Evolutionary conservation across 805 yeast species (phyloP).

Genomic region (Lipomyces sp.): DNA sequence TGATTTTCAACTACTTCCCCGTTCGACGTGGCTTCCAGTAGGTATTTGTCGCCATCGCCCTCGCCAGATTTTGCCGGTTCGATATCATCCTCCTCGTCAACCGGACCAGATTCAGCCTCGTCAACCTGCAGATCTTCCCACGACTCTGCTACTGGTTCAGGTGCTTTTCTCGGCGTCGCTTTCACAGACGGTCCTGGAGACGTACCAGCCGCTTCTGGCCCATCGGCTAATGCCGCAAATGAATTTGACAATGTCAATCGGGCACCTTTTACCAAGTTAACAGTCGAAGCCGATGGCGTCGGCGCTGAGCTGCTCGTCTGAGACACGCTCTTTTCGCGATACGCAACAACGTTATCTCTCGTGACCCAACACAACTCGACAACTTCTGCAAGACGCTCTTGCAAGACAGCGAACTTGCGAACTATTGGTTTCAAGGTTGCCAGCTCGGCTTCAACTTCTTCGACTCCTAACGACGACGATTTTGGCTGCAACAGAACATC

Average conservation of each 20-base stretch:
- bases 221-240: conserved; percentile 22
- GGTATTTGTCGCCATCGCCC: neutral
- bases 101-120: conserved; percentile 6
- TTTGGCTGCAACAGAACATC: conserved; percentile 31
- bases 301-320: conserved; percentile 16
- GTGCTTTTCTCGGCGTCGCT: conserved; percentile 3
- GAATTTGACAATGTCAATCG: conserved; percentile 20
- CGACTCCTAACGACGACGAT: conserved; percentile 15
- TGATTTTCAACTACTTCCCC: neutral
- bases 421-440: conserved; percentile 24
- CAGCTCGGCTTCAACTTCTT: conserved; percentile 30
- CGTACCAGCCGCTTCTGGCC: neutral
- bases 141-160: conserved; percentile 31
- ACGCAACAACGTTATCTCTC: conserved; percentile 33
- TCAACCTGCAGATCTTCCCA: conserved; percentile 37
- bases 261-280: neutral
- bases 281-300: conserved; percentile 8
- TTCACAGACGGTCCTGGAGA: neutral
- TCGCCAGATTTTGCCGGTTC: neutral
- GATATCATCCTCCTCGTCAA: neutral
- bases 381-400: conserved; percentile 17
- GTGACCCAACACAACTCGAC: conserved; percentile 35
- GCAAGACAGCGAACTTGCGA: conserved; percentile 8
- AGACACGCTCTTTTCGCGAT: conserved; percentile 24
- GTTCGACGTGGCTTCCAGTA: neutral